Percentiles rank a stretch among this genome's conserved stretches.
Evolutionary conservation across 2,329 filamentous ascomycete genomes (phyloP).

Genomic region (Pyrenophora tritici-repentis): DNA sequence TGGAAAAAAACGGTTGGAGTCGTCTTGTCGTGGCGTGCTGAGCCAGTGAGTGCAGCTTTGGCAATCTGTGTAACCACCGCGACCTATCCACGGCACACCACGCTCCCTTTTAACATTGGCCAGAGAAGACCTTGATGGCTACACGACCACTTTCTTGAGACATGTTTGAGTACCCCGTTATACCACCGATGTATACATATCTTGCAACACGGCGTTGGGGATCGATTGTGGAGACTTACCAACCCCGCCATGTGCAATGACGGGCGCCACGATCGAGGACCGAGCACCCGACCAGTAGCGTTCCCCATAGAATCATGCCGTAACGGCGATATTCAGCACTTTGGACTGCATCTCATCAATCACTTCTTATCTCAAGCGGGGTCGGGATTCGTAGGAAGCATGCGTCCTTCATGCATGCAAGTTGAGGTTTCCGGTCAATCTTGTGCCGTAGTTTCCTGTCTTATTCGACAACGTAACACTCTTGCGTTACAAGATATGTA

Average conservation of each 20-base stretch:
- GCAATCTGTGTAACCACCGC: background rate
- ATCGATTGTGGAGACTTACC: constrained; percentile 16
- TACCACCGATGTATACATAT: background rate
- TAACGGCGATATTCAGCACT: constrained; percentile 27
- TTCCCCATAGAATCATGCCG: constrained; percentile 19
- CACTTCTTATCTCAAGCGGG: constrained; percentile 36
- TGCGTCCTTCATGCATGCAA: constrained; percentile 26
- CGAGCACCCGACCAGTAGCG: constrained; percentile 30
- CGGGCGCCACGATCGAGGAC: constrained; percentile 11
- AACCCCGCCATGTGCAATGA: constrained; percentile 39
- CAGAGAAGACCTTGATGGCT: constrained; percentile 24
- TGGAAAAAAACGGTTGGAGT: background rate
- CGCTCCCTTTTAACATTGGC: background rate
- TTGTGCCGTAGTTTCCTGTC: constrained; percentile 30
- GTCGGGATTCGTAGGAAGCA: constrained; percentile 9
- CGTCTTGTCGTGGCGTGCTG: background rate
- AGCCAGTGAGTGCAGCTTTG: background rate
- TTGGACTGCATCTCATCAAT: constrained; percentile 13
- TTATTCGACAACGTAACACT: constrained; percentile 16
- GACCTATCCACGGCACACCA: background rate
- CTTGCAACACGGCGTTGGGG: constrained; percentile 10
- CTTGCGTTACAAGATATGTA: constrained; percentile 12
- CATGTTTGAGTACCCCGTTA: background rate
- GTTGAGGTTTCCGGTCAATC: constrained; percentile 21
- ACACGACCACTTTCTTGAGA: background rate